Evolutionary conservation across 352 stramenopile genomes (phyloP), one percentile per base, ranked within the genome.

Genomic region (Pythium apleroticum): DNA sequence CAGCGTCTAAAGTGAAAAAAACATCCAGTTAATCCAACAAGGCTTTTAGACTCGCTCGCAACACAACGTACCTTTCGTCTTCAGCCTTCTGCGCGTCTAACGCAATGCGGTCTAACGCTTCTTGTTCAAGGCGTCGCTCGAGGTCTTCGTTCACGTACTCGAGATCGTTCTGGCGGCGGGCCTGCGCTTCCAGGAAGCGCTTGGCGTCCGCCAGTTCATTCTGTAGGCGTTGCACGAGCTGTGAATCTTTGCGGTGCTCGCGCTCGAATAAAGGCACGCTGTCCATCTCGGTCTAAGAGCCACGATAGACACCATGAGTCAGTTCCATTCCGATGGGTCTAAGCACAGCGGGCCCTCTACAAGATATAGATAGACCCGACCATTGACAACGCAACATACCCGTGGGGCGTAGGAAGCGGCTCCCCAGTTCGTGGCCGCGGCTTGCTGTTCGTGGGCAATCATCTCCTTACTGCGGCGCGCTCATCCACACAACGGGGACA

Each of bases 71-170:
- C 83, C 88, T 80, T 78, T 95, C 85, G 52, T 95, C 87, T 35
- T 92, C 80, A 0, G 87, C 83, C 50, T 93, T 92, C 55, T 90
- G 77, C 19, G 87, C 79, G 60, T 95, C 87, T 31, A 95, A 73
- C 49, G 80, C 83, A 48, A 95, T 94, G 58, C 84, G 87, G 46
- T 95, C 87, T 6, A 91, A 74, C 58, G 87, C 84, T 71, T 95
- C 87, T 55, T 93, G 81, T 63, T 95, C 87, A 24, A 74, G 50
- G 22, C 87, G 76, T 15, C 85, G 81, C 61, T 95, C 87, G 37
- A 95, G 73, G 56, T 95, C 87, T 60, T 95, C 87, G 60, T 93
- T 93, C 59, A 95, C 85, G 53, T 93, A 93, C 59, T 93, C 87
- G 33, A 95, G 73, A 58, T 95, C 87, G 63, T 93, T 93, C 68